Evolutionary conservation across 2,329 filamentous ascomycete species (phyloP).

Genomic region (Hysterium pulicare): DNA sequence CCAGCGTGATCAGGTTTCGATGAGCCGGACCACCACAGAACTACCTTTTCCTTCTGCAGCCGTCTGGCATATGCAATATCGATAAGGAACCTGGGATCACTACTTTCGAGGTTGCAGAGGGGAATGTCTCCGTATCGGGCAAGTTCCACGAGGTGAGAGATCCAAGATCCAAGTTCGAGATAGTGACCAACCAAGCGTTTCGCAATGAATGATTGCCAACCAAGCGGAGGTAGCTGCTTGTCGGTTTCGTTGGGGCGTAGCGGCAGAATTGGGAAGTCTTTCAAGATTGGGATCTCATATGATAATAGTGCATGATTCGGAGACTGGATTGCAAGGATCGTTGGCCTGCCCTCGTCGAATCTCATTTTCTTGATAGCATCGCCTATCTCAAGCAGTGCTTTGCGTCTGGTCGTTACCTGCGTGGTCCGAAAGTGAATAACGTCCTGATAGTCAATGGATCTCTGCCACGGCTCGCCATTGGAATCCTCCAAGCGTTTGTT

Average conservation of each 20-base stretch:
- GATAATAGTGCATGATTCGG: conserved; percentile 76
- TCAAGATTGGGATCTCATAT: conserved; percentile 79
- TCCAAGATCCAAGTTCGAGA: conserved; percentile 87
- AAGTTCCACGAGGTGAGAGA: conserved; percentile 81
- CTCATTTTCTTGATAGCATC: conserved; percentile 88
- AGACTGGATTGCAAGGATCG: conserved; percentile 86
- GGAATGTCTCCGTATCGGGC: conserved; percentile 92
- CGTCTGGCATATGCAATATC: conserved; percentile 91
- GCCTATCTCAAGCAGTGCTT: conserved; percentile 81
- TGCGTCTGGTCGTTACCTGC: conserved; percentile 84
- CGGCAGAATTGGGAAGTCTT: conserved; percentile 78
- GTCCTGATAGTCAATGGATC: conserved; percentile 82
- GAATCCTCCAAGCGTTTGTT: conserved; percentile 63
- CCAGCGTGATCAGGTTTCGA: conserved; percentile 91
- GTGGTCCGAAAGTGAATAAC: conserved; percentile 79
- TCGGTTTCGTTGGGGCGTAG: conserved; percentile 81
- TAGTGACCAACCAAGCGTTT: conserved; percentile 86
- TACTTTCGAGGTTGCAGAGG: conserved; percentile 89
- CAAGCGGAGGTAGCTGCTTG: conserved; percentile 82
- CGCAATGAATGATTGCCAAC: conserved; percentile 88
- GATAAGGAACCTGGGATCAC: conserved; percentile 92
- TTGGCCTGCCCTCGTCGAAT: conserved; percentile 75
- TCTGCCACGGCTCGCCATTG: conserved; percentile 69
- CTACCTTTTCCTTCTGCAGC: conserved; percentile 84
- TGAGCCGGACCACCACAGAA: conserved; percentile 93